These are phyloP conservation scores for Suillus alpinus DNA, from an alignment of 768 basidiomycete genomes.

Conservation along the genomic window DNA sequence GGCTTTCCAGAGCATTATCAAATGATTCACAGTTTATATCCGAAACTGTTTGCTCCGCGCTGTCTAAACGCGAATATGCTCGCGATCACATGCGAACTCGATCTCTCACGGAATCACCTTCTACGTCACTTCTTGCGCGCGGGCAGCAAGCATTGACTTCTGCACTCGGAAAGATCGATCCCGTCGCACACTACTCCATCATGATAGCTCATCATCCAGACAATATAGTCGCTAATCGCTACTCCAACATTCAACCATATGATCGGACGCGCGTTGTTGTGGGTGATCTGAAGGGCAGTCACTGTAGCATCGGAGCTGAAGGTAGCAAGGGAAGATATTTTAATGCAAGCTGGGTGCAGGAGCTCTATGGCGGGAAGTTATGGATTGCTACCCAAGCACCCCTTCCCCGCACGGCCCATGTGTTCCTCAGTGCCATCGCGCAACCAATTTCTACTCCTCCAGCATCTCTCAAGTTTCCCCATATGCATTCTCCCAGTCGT, in stretches of 20 bases:
- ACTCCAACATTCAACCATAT: conserved; percentile 72
- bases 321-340: conserved; percentile 52
- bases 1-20: not conserved
- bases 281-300: conserved; percentile 13
- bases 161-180: conserved; percentile 15
- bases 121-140: not conserved
- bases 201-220: conserved; percentile 42
- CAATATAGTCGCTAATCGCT: conserved; percentile 61
- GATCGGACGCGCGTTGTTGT: conserved; percentile 77
- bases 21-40: not conserved
- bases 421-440: conserved; percentile 71
- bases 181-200: conserved; percentile 53
- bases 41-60: conserved; percentile 29
- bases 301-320: conserved; percentile 9
- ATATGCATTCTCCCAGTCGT: conserved; percentile 31
- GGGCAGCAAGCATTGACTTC: conserved; percentile 9
- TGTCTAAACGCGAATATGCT: conserved; percentile 38
- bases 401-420: conserved; percentile 61
- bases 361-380: conserved; percentile 67
- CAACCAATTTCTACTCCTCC: conserved; percentile 44
- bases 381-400: conserved; percentile 90
- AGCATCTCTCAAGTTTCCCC: conserved; percentile 16
- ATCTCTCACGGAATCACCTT: conserved; percentile 13
- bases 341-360: conserved; percentile 86
- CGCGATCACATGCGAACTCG: conserved; percentile 29